Conservation (phyloP, 2,329 filamentous ascomycete genomes). For the Xylaria sp. region DNA sequence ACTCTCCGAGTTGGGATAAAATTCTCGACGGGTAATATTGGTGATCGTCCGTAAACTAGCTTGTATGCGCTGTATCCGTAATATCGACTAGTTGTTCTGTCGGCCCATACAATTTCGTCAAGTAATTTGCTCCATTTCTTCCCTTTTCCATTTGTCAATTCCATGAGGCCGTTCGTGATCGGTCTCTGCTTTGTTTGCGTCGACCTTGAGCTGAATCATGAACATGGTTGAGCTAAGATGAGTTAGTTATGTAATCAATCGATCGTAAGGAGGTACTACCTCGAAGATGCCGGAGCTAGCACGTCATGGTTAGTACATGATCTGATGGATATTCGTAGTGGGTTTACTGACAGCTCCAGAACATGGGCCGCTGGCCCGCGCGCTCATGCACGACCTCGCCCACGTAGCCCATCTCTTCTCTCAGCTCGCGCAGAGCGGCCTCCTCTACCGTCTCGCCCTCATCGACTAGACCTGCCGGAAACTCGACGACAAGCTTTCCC, state of each 20-base stretch:
- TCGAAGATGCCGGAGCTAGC: slow-evolving; percentile 46
- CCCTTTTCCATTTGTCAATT: no score
- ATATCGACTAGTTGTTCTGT: no score
- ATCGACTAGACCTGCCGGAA: slow-evolving; percentile 54
- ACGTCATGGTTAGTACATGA: slow-evolving; percentile 20
- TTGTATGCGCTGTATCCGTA: no score
- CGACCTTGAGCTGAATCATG: slow-evolving; percentile 57
- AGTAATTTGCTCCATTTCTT: no score
- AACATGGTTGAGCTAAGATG: slow-evolving; percentile 44
- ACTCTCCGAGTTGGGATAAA: no score
- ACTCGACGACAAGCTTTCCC: slow-evolving; percentile 53
- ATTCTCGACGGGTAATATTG: no score
- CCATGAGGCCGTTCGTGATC: no score
- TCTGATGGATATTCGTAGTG: background rate
- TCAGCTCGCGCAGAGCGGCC: slow-evolving; percentile 53
- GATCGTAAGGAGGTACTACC: slow-evolving; percentile 35
- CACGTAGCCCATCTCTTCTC: slow-evolving; percentile 54
- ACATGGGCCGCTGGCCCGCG: slow-evolving; percentile 41
- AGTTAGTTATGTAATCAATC: background rate
- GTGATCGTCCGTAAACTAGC: no score
- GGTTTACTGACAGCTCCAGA: slow-evolving; percentile 45
- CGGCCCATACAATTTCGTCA: no score
- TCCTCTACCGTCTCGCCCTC: slow-evolving; percentile 51
- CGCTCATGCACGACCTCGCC: slow-evolving; percentile 47
- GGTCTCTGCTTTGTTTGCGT: slow-evolving; percentile 55